phyloP scores from a whole-genome alignment of 2,329 filamentous ascomycete genomes.

The Fusarium sp. region DNA sequence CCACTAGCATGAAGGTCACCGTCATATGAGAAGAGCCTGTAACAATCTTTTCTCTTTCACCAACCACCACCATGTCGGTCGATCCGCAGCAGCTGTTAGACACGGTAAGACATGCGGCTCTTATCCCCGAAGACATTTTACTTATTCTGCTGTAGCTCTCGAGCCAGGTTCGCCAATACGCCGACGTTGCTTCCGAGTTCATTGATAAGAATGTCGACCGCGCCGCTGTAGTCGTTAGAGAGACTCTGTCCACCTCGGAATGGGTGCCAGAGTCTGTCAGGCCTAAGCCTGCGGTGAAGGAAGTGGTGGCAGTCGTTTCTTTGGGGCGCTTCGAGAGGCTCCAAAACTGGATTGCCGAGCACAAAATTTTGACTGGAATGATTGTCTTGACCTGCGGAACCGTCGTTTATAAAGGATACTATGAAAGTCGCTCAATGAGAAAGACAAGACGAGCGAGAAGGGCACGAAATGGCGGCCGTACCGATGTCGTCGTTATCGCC shows the following conservation, averaged over 20 bases:
- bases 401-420: slow-evolving; percentile 63
- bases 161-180: slow-evolving; percentile 75
- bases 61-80: slow-evolving; percentile 71
- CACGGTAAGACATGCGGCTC: slow-evolving; percentile 65
- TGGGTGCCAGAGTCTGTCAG: slow-evolving; percentile 80
- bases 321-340: slow-evolving; percentile 60
- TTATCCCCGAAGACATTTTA: neutral
- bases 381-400: slow-evolving; percentile 78
- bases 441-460: slow-evolving; percentile 80
- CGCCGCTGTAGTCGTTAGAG: slow-evolving; percentile 76
- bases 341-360: slow-evolving; percentile 75
- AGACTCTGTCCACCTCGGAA: slow-evolving; percentile 71
- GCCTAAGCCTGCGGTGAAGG: slow-evolving; percentile 60
- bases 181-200: slow-evolving; percentile 78
- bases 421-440: slow-evolving; percentile 65
- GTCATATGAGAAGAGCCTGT: slow-evolving; percentile 44
- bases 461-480: slow-evolving; percentile 83
- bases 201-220: slow-evolving; percentile 85
- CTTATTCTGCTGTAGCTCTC: slow-evolving; percentile 57
- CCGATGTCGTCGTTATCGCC: slow-evolving; percentile 88
- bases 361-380: slow-evolving; percentile 79
- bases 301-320: slow-evolving; percentile 49
- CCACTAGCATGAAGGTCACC: slow-evolving; percentile 44
- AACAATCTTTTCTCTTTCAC: slow-evolving; percentile 39
- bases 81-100: slow-evolving; percentile 84